Percentiles rank a stretch among this genome's conserved stretches.
Evolutionary conservation across 2,329 filamentous ascomycete genomes (phyloP).

Genomic region (Diaporthe ampelina): DNA sequence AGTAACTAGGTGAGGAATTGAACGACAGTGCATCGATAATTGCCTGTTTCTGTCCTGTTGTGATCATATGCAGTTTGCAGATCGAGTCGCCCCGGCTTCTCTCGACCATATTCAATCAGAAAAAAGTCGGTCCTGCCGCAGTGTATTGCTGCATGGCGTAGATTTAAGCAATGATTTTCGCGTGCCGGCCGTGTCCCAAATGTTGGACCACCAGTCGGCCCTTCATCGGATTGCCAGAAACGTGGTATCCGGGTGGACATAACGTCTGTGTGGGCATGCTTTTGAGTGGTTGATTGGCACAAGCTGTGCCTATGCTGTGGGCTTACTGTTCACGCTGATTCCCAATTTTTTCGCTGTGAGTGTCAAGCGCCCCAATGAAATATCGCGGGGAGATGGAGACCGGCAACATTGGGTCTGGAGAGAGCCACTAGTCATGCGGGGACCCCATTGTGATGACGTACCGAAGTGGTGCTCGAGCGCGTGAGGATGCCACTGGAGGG

Average conservation of each 20-base stretch:
- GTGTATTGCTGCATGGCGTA: neutral
- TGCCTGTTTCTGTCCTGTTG: neutral
- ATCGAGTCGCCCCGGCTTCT: neutral
- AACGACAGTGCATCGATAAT: neutral
- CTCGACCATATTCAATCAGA: neutral
- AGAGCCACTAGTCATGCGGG: slow-evolving; percentile 10
- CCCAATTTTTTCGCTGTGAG: neutral
- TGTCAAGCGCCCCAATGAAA: slow-evolving; percentile 19
- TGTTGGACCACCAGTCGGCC: neutral
- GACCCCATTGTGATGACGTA: slow-evolving; percentile 24
- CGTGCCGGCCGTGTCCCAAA: neutral
- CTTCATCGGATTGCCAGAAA: neutral
- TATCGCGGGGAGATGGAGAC: slow-evolving; percentile 11
- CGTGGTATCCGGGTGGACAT: neutral
- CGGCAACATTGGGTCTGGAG: neutral
- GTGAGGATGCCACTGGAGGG: neutral
- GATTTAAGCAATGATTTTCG: neutral
- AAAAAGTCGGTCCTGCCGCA: neutral
- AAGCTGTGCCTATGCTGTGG: neutral
- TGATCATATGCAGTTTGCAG: neutral
- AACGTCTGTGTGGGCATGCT: neutral
- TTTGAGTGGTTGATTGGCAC: neutral
- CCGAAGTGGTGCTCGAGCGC: neutral
- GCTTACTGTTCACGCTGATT: neutral
- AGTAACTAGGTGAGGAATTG: too few relatives aligned